Base-by-base conservation (phyloP, 768 basidiomycete species). In the Lactarius sanguifluus region DNA sequence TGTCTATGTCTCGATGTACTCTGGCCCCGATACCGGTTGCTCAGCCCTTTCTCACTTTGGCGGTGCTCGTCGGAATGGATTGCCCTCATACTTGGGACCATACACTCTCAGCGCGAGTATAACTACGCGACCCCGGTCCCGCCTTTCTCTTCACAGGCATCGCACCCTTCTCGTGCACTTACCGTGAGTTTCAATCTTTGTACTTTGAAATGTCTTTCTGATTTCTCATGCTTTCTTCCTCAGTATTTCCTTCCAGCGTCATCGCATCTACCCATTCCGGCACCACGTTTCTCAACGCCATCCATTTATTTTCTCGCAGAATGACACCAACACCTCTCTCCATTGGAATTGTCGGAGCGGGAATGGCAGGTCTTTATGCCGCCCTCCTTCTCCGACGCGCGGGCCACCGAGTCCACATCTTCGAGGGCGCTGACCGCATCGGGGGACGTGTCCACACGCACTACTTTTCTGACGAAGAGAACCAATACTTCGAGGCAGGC, bases 401-500 rank as follows among this genome's bases (percentile, higher is more conserved):
- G 34, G 70, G 68, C 1, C 60, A 69, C 50, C 25, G 18, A 2
- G 68, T 70, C 36, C 70, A 69, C 55, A 41, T 70, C 38, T 69
- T 61, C 28, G 70, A 70, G n/a, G 59, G 41, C n/a, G 13, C 61
- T 10, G 63, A 64, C 41, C 70, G 70, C 59, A 16, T 70, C 13
- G 70, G 70, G 16, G 70, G 70, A 3, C 70, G 70, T 7, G 36
- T 70, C 34, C 62, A 64, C 38, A 70, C 70, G 0, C 68, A 69
- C 47, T 69, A 67, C 58, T 70, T 70, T 64, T 63, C 43, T 5
- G 58, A 70, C 25, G 68, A 70, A 15, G 23, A 64, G 20, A 66
- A 70, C 32, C 70, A 70, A 59, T 70, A 69, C 36, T 70, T 57
- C 55, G 70, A 70, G 50, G 70, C 70, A 15, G 70, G 70, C 59